These are phyloP conservation scores for Alternaria sp. DNA, from an alignment of 2,329 filamentous ascomycete species.

Conservation along the genomic window DNA sequence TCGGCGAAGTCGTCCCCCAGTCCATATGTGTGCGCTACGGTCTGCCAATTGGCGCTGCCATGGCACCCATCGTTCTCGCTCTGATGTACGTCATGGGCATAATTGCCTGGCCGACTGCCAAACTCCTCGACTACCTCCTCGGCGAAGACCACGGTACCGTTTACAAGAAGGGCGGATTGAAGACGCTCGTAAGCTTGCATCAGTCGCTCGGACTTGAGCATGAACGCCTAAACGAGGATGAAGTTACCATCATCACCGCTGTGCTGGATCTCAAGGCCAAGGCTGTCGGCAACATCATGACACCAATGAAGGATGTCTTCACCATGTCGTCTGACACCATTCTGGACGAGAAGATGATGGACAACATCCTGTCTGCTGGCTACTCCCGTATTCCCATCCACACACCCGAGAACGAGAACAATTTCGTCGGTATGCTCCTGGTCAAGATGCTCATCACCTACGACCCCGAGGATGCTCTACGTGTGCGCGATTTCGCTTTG, in stretches of 20 bases:
- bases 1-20: slow-evolving; percentile 95
- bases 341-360: slow-evolving; percentile 92
- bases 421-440: slow-evolving; percentile 97
- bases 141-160: slow-evolving; percentile 95
- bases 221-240: slow-evolving; percentile 93
- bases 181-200: slow-evolving; percentile 94
- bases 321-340: slow-evolving; percentile 95
- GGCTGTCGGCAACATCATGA: slow-evolving; percentile 95
- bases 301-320: slow-evolving; percentile 96
- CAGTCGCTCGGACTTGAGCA: slow-evolving; percentile 84
- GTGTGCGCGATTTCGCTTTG: slow-evolving; percentile 88
- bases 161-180: slow-evolving; percentile 97
- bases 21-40: slow-evolving; percentile 97
- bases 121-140: slow-evolving; percentile 90
- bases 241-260: slow-evolving; percentile 98
- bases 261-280: slow-evolving; percentile 97
- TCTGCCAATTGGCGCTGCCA: slow-evolving; percentile 91
- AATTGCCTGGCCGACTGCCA: slow-evolving; percentile 92
- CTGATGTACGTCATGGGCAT: slow-evolving; percentile 95
- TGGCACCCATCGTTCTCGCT: slow-evolving; percentile 84
- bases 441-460: slow-evolving; percentile 99
- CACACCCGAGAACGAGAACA: slow-evolving; percentile 79
- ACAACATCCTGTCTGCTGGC: slow-evolving; percentile 88
- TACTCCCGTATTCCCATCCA: slow-evolving; percentile 98
- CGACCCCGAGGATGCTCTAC: slow-evolving; percentile 89